phyloP scores from a whole-genome alignment of 352 stramenopile genomes.

The Phytophthora parvispora region DNA sequence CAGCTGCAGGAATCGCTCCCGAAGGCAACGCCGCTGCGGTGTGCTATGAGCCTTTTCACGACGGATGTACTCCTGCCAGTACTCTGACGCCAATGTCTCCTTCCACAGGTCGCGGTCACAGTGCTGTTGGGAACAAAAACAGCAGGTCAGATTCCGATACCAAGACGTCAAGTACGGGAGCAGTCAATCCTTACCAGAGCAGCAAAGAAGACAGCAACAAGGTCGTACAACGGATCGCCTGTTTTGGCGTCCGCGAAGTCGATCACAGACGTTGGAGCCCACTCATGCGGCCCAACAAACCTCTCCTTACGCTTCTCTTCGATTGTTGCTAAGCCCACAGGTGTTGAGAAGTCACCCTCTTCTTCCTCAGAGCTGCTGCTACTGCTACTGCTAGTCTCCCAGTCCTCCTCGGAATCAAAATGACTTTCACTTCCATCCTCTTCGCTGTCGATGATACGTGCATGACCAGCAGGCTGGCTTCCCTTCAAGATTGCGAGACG shows the following conservation, averaged over 20 bases:
- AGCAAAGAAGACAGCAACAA: conserved; percentile 86
- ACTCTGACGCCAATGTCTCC: conserved; percentile 58
- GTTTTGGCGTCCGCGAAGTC: conserved; percentile 92
- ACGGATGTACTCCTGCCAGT: conserved; percentile 81
- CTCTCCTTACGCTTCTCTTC: conserved; percentile 52
- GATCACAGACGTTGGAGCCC: conserved; percentile 79
- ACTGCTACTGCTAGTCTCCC: conserved; percentile 64
- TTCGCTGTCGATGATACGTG: conserved; percentile 37
- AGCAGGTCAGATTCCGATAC: conserved; percentile 7
- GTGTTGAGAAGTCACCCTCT: conserved; percentile 34
- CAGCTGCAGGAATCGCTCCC: conserved; percentile 79
- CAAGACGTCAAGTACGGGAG: background rate
- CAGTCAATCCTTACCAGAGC: conserved; percentile 60
- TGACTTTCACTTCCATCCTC: conserved; percentile 24
- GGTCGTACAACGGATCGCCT: conserved; percentile 88
- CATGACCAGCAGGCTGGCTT: conserved; percentile 11
- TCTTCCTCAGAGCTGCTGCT: conserved; percentile 62
- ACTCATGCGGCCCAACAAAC: conserved; percentile 63
- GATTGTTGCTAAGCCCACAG: conserved; percentile 25
- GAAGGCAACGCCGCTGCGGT: conserved; percentile 41
- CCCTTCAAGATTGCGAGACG: conserved; percentile 64
- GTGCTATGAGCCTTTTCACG: conserved; percentile 35
- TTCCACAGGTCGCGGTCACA: conserved; percentile 74
- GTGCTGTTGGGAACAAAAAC: conserved; percentile 52
- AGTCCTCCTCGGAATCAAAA: conserved; percentile 49